Percentiles rank a stretch among this genome's conserved stretches.
phyloP scores from a whole-genome alignment of 1,139 yeast genomes.

The Debaryomyces subglobosus region DNA sequence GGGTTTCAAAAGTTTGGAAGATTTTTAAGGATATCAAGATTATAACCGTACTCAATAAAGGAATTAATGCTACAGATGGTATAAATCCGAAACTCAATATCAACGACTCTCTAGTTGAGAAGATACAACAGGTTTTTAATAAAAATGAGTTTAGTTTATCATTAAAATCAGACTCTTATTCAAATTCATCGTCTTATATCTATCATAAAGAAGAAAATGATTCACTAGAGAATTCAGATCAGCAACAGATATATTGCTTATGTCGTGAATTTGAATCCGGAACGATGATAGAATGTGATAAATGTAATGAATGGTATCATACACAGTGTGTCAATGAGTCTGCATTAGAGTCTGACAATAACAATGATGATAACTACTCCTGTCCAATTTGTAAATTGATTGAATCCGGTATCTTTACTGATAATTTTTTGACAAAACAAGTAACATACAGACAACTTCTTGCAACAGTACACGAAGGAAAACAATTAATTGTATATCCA shows the following conservation, averaged over 20 bases:
- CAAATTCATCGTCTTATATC: slow-evolving; percentile 30
- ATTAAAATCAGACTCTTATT: slow-evolving; percentile 38
- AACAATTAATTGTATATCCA: slow-evolving; percentile 40
- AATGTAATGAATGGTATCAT: slow-evolving; percentile 83
- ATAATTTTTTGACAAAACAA: slow-evolving; percentile 23
- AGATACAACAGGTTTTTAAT: slow-evolving; percentile 32
- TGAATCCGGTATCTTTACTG: slow-evolving; percentile 21
- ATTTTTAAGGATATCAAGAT: slow-evolving; percentile 35
- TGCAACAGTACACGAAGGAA: slow-evolving; percentile 30
- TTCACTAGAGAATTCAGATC: slow-evolving; percentile 15
- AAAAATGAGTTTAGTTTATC: slow-evolving; percentile 44
- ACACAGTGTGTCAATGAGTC: slow-evolving; percentile 59
- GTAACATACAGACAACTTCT: slow-evolving; percentile 23
- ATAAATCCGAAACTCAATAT: slow-evolving; percentile 24
- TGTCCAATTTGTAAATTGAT: slow-evolving; percentile 67
- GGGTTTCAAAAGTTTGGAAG: slow-evolving; percentile 40
- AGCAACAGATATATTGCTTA: slow-evolving; percentile 54
- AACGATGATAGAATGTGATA: slow-evolving; percentile 78
- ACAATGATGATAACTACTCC: slow-evolving; percentile 47
- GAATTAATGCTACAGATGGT: slow-evolving; percentile 16
- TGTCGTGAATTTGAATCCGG: slow-evolving; percentile 74
- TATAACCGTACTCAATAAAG: slow-evolving; percentile 26
- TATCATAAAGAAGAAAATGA: slow-evolving; percentile 14
- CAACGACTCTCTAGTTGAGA: slow-evolving; percentile 25
- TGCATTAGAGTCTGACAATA: slow-evolving; percentile 23